Evolutionary conservation across 2,329 filamentous ascomycete genomes (phyloP), one percentile per base, ranked within the genome.

Genomic region (Aureobasidium leucospermi): DNA sequence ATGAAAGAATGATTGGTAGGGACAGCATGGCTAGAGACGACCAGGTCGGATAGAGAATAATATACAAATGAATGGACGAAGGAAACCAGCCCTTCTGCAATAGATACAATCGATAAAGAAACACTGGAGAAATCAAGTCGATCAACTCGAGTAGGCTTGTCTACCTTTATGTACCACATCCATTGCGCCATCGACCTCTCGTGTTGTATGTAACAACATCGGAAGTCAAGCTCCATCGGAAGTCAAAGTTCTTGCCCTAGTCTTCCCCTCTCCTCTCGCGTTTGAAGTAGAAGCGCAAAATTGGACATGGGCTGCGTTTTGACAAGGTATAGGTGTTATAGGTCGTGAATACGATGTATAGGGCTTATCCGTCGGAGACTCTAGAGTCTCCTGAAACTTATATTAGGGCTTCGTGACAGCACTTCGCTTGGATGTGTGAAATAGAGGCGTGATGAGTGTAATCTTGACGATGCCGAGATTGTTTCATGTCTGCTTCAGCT

Each of bases 1-100:
- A 61, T 46, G 62, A 59, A 56, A 66, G 39, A 46, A 67, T 39
- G 32, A 60, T 58, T 36, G 63, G 53, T 52, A 59, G 51, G 43
- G 58, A 62, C 42, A 62, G 45, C 61, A 62, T 62, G 11, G 19
- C 36, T n/a, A 8, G 41, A n/a, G 5, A 6, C 1, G 4, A 11
- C 43, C 9, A 47, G 19, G 13, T 32, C 42, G 32, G 28, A 58
- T 36, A 39, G 28, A 51, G 19, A 51, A 38, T 11, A 4, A 11
- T n/a, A 42, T 29, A 28, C 5, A 46, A 48, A 48, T 34, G 51
- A 55, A 43, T 45, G 51, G 51, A 55, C 51, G 31, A 57, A 57
- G 52, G 41, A 28, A 39, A 38, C 47, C 32, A 39, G 32, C 32
- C 34, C 31, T 51, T 51, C 47, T 51, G 32, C 3, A 15, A 45